Evolutionary conservation across 2,329 filamentous ascomycete species (phyloP), one percentile per base, ranked within the genome.

Genomic region (Chaetothyriales sp.): DNA sequence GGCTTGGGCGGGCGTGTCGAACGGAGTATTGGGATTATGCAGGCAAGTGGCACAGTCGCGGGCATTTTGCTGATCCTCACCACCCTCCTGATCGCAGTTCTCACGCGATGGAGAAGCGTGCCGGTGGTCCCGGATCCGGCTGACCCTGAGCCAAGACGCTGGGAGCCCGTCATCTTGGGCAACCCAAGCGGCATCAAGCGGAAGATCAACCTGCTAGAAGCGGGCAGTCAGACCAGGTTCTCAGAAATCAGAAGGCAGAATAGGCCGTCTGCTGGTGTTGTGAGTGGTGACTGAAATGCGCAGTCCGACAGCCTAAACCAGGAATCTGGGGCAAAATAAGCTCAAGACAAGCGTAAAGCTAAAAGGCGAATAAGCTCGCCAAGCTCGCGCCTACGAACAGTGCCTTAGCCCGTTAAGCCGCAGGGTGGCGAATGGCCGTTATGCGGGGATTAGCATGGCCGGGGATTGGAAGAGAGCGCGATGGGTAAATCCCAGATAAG

Each of bases 121-220:
- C 80, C 79, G 62, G 85, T 84, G 59, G 81, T 88, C 49, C 18
- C 43, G n/a, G 47, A 28, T n/a, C 28, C 22, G 12, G 48, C 49
- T 50, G 42, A 51, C 25, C 19, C 42, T 18, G 32, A 15, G 12
- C 10, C 32, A 39, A 39, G 49, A 26, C 26, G 50, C 15, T 87
- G 81, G 83, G 77, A 77, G 52, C 80, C 84, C 1, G 72, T 81
- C 25, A 76, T 87, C 56, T 78, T 86, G 61, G 83, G 84, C 10
- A 83, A 84, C 61, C 83, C 84, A 10, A 78, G 77, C 44, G 78
- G 81, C 46, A 81, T 79, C 64, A 78, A 76, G 60, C 74, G 84
- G 47, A 74, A 80, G 53, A 79, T 88, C 73, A 86, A 78, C 62
- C 63, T 86, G 20, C 68, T 89, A 15, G 84, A 89, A 64, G 67